Base-by-base conservation (phyloP, 805 yeast species). In the Schizosaccharomyces pombe region DNA sequence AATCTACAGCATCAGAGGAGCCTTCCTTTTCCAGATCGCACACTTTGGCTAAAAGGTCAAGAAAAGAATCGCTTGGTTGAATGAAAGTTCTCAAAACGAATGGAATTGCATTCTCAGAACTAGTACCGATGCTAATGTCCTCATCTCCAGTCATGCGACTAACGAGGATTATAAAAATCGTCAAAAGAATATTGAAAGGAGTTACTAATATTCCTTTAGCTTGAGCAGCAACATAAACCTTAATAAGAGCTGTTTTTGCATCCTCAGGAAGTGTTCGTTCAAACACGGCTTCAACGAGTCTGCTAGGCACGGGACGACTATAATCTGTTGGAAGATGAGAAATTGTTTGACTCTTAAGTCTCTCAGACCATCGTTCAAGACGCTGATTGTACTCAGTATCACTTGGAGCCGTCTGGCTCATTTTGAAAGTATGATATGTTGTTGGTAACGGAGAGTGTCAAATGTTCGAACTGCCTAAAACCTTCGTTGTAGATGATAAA, bases 61-160 rank as follows among this genome's bases (percentile, higher is more conserved):
- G 57, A 60, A 86, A 83, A 6, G 61, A 57, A 14, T 66, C 59
- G 24, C 60, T 57, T 19, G 67, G 67, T 33, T 62, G 60, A 57
- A 85, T 69, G 33, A 69, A 70, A 49, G 82, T 69, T 62, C 95
- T 73, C 29, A 85, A 64, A 16, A 84, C 78, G 59, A 79, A 75
- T 29, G 77, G 77, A 54, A 69, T 67, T n/a, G 28, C 54, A 24
- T 34, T 24, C 30, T 33, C 54, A 16, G 43, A 26, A 16, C 43
- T 78, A 0, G 86, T 78, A n/a, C 87, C 86, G 57, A 89, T 69
- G n/a, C 82, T 79, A 53, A 91, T 79, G 62, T 89, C 96, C 59
- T 89, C 96, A 64, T 89, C 97, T 26, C 96, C 97, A 1, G 95
- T 82, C 52, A 85, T 70, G 63, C 97, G 73, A 66, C 75, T 80